These are phyloP conservation scores for Craterostigma plantagineum DNA, from an alignment of 257 asterid species.

Conservation along the genomic window DNA sequence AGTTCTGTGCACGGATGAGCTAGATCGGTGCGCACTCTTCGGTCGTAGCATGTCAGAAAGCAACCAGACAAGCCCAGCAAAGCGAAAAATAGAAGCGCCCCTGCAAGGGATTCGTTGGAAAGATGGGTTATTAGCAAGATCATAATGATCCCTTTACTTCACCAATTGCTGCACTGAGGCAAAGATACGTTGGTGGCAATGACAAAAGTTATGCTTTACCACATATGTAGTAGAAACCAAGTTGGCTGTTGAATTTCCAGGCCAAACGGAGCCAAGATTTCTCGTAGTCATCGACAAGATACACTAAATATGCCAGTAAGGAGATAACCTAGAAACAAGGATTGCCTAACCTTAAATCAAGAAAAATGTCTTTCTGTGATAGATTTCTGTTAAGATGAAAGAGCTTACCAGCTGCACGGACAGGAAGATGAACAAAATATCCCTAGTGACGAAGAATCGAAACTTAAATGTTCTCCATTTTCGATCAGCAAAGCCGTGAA, in stretches of 20 bases:
- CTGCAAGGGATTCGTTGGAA: constrained; percentile 20
- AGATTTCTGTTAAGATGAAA: too few relatives aligned
- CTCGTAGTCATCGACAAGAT: constrained; percentile 48
- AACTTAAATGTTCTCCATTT: constrained; percentile 62
- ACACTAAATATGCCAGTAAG: constrained; percentile 47
- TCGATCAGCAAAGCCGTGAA: constrained; percentile 45
- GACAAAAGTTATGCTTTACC: constrained; percentile 23
- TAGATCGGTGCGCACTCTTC: constrained; percentile 89
- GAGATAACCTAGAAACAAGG: constrained; percentile 40
- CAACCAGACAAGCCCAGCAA: constrained; percentile 89
- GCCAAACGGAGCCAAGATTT: constrained; percentile 60
- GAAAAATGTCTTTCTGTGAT: not conserved
- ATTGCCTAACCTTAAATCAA: not conserved
- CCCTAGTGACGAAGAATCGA: constrained; percentile 63
- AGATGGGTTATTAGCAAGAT: not conserved
- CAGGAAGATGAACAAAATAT: constrained; percentile 50
- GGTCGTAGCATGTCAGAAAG: constrained; percentile 86
- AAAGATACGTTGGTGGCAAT: too few relatives aligned
- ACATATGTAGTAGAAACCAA: constrained; percentile 78
- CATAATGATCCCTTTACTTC: too few relatives aligned
- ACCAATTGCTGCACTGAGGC: too few relatives aligned
- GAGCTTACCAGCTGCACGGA: constrained; percentile 46
- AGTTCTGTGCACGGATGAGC: constrained; percentile 97
- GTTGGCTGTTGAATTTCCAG: constrained; percentile 64
- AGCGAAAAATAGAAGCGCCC: constrained; percentile 81